Evolutionary conservation across 148 eudicot genomes (phyloP).

Genomic region (Camellia lanceoleosa): DNA sequence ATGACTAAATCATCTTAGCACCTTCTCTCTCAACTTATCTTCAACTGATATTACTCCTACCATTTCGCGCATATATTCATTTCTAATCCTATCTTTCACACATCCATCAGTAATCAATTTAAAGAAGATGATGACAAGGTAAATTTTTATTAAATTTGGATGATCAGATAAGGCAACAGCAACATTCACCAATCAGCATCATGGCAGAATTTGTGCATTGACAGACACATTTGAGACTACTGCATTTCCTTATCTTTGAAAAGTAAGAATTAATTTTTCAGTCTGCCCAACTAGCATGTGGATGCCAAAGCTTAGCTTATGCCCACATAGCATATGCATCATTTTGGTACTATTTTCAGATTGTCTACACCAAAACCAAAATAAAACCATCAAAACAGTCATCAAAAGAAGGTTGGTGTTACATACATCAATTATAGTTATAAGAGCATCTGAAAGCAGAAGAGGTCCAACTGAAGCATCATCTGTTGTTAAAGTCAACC

Average conservation of each 20-base stretch:
- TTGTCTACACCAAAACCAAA: neutral
- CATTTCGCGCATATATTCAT: too few relatives aligned
- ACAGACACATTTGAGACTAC: neutral
- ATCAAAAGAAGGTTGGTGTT: neutral
- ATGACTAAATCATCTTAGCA: too few relatives aligned
- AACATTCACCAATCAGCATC: neutral
- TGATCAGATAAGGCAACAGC: neutral
- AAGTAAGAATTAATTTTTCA: neutral
- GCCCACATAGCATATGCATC: conserved; percentile 6
- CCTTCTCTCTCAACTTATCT: too few relatives aligned
- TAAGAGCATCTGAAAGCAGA: conserved; percentile 61
- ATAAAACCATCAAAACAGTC: neutral
- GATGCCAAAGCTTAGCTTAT: too few relatives aligned
- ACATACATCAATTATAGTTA: conserved; percentile 91
- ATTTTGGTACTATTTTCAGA: neutral
- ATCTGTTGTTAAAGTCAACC: conserved; percentile 74
- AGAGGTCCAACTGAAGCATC: conserved; percentile 74
- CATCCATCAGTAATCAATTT: too few relatives aligned
- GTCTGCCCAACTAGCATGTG: conserved; percentile 1
- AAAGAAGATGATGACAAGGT: neutral
- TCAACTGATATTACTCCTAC: too few relatives aligned
- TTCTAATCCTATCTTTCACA: too few relatives aligned
- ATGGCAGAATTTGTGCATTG: neutral
- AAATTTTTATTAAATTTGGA: neutral
- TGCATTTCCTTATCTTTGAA: neutral